Base-by-base conservation (phyloP, 345 rosid species). In the Gossypium turneri region DNA sequence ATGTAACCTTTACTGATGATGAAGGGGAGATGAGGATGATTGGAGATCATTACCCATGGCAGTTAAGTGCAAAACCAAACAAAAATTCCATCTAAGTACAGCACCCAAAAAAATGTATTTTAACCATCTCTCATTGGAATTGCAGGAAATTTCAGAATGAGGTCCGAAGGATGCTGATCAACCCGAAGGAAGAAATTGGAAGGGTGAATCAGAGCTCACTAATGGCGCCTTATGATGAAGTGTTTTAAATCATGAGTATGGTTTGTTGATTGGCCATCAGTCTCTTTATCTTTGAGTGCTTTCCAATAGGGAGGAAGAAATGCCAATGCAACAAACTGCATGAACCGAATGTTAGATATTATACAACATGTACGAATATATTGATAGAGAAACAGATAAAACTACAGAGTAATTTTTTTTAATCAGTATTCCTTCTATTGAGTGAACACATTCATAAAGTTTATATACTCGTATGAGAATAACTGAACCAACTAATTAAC, bases 11-110 rank as follows among this genome's bases (percentile, higher is more conserved):
- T 76, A 45, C 47, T 2, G 87, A 84, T 70, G 11, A 73, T 22
- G 82, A 81, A 19, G 84, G 93, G 1, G 83, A 79, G 76, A 59
- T 69, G 76, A 81, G 79, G 84, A 81, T 74, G 12, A 45, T 78
- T 25, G 77, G 84, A 71, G 84, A 83, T 62, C 66, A 61, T 45
- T 55, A 38, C 67, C 79, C 77, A 11, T 83, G 90, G 90, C 79
- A 82, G 89, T 86, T 82, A 81, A 84, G 85, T 81, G 55, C 64
- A 60, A 73, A 50, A 78, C 41, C 71, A 17, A 68, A 44, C n/a
- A 52, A 9, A 11, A 50, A 29, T 17, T 16, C 56, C 8, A 12
- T 34, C 41, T 1, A 34, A 34, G 7, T 34, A 34, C 50, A 45
- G 10, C 50, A 8, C 12, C 50, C 50, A 45, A 45, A 45, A 10